Conservation (phyloP, 1,139 yeast species). For the Kodamaea suecica region DNA sequence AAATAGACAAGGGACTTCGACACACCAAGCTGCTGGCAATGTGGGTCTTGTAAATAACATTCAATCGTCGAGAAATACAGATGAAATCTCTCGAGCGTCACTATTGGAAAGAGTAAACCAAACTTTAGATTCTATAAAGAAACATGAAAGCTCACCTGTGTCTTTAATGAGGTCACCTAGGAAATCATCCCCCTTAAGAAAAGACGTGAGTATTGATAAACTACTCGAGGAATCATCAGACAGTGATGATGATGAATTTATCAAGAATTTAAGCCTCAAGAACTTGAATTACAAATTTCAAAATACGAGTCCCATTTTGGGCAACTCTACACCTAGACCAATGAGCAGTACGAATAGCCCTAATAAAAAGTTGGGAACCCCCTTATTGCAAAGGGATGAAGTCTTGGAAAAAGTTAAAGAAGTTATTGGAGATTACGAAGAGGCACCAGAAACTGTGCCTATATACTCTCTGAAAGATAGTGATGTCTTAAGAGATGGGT, state of each 20-base stretch:
- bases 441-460: no score
- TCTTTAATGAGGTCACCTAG: slow-evolving; percentile 6
- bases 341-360: not conserved
- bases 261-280: slow-evolving; percentile 5
- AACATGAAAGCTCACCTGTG: slow-evolving; percentile 6
- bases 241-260: slow-evolving; percentile 13
- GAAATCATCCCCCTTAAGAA: slow-evolving; percentile 7
- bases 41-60: not conserved
- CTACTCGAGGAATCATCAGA: slow-evolving; percentile 9
- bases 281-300: slow-evolving; percentile 7
- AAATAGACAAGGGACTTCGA: not conserved
- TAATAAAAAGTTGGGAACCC: not conserved
- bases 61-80: not conserved
- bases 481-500: no score
- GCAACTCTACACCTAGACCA: slow-evolving; percentile 11
- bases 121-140: slow-evolving; percentile 16
- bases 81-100: slow-evolving; percentile 14
- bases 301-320: slow-evolving; percentile 12
- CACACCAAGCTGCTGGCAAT: not conserved
- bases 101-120: slow-evolving; percentile 17
- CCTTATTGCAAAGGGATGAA: not conserved
- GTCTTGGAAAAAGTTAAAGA: not conserved
- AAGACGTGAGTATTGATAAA: not conserved
- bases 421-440: no score
- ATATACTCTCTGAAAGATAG: no score